Conservation (phyloP, 2,329 filamentous ascomycete genomes). For the Aureobasidium lini region DNA sequence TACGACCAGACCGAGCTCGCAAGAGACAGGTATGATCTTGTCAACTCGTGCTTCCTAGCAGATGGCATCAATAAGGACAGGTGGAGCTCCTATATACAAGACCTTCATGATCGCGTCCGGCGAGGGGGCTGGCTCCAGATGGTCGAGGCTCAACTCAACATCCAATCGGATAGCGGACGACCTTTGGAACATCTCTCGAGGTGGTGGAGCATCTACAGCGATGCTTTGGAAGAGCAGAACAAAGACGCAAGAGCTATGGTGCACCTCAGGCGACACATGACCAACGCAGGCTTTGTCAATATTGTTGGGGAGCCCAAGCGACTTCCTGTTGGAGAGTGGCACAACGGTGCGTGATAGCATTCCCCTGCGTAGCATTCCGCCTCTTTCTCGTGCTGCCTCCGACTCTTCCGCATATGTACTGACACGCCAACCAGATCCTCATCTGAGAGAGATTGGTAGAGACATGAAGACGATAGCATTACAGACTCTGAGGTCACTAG, state of each 20-base stretch:
- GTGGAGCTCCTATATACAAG: constrained; percentile 69
- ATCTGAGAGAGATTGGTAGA: background rate
- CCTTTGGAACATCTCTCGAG: constrained; percentile 46
- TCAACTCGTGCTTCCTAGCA: constrained; percentile 68
- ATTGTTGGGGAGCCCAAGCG: background rate
- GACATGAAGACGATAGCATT: constrained; percentile 5
- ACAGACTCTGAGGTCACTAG: constrained; percentile 13
- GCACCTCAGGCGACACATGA: constrained; percentile 10
- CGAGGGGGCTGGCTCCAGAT: constrained; percentile 81
- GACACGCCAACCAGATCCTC: background rate
- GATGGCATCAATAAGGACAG: constrained; percentile 64
- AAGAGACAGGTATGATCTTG: constrained; percentile 63
- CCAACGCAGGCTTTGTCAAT: constrained; percentile 9
- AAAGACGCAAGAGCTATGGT: constrained; percentile 14
- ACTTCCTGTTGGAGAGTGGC: constrained; percentile 16
- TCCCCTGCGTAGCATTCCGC: background rate
- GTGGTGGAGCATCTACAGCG: constrained; percentile 31
- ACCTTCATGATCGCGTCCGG: constrained; percentile 64
- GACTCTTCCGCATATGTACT: background rate
- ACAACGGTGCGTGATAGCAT: constrained; percentile 1
- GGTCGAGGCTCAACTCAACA: constrained; percentile 78
- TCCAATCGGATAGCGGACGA: constrained; percentile 79
- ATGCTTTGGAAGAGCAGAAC: constrained; percentile 24
- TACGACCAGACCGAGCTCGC: constrained; percentile 18
- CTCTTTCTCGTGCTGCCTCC: background rate